These are phyloP conservation scores for Phytophthora citrophthora DNA, from an alignment of 352 stramenopile species.

Conservation along the genomic window DNA sequence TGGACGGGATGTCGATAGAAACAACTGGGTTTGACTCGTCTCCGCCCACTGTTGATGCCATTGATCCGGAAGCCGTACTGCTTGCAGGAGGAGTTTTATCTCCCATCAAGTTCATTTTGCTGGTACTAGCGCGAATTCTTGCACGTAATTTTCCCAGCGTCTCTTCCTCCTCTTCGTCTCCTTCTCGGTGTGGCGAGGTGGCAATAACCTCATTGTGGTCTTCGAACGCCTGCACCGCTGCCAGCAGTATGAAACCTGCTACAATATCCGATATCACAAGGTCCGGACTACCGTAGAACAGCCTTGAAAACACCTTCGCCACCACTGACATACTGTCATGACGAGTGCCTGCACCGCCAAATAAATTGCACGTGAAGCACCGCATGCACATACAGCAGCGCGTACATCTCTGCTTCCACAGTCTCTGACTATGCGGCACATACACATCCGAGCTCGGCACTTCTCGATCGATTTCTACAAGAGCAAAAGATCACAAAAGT, in stretches of 20 bases:
- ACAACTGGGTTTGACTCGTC: conserved; percentile 44
- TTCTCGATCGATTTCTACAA: conserved; percentile 54
- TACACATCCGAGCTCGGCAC: conserved; percentile 85
- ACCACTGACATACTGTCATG: conserved; percentile 91
- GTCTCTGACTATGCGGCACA: conserved; percentile 70
- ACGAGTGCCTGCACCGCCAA: conserved; percentile 81
- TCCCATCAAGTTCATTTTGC: conserved; percentile 20
- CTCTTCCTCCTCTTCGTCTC: conserved; percentile 47
- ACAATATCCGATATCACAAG: conserved; percentile 91
- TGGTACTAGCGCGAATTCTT: conserved; percentile 38
- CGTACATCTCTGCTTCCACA: conserved; percentile 82
- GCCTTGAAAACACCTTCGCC: conserved; percentile 80
- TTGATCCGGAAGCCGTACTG: conserved; percentile 14
- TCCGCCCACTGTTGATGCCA: conserved; percentile 32
- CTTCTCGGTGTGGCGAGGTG: conserved; percentile 31
- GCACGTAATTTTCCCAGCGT: conserved; percentile 61
- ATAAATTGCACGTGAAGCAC: conserved; percentile 90
- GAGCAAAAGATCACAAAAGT: conserved; percentile 12
- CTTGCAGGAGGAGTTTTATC: conserved; percentile 4
- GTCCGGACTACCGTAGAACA: conserved; percentile 89
- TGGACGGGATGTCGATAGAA: conserved; percentile 51
- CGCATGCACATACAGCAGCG: conserved; percentile 80
- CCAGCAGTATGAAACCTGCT: conserved; percentile 82
- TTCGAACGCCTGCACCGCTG: conserved; percentile 83
- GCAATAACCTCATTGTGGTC: conserved; percentile 48